Base-by-base conservation (phyloP, 805 yeast species). In the Candida insectorum region DNA sequence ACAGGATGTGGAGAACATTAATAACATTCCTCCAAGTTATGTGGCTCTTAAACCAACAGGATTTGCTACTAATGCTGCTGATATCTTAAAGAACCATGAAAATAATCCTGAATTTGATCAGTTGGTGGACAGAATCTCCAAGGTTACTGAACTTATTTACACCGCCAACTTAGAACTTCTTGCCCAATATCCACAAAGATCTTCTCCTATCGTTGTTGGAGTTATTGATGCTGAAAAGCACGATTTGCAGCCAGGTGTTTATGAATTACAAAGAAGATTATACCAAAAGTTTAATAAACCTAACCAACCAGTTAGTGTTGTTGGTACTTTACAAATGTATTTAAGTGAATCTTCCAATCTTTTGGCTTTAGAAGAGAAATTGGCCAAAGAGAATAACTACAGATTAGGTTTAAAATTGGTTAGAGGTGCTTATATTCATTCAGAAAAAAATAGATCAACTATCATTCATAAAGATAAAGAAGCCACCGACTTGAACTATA, bases 41-140 rank as follows among this genome's bases (percentile, higher is more conserved):
- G 85, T 87, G 37, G 97, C 96, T 3, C 67, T 89, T 52, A 89
- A 89, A 63, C 97, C 97, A 30, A 85, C 96, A 16, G 97, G 97
- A 2, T 70, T 91, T 44, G 78, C 85, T 38, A 67, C 74, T 23
- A 74, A 85, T 55, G 95, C 96, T 2, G 83, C 85, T 10, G 70
- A 76, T 14, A 84, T 85, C 7, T 69, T 89, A 49, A 66, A 71
- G 39, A 65, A 75, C 23, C 77, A 83, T 9, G 74, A 62, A 25
- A 61, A 67, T 13, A 50, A 54, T 39, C 51, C 59, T 29, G 54
- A 53, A 23, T 87, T 85, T 68, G 66, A 76, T 17, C 60, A 62
- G 30, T 69, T 88, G 50, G 75, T 85, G 13, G 68, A 65, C 3
- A 83, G 82, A 48, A 85, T 95, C 56, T 60, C 79, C 5, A 62